A percentile compares a stretch with the other conserved stretches of the same genome.
Evolutionary conservation across 1,284 basidiomycete genomes (phyloP).

Genomic region (Cutaneotrichosporon dermatis): DNA sequence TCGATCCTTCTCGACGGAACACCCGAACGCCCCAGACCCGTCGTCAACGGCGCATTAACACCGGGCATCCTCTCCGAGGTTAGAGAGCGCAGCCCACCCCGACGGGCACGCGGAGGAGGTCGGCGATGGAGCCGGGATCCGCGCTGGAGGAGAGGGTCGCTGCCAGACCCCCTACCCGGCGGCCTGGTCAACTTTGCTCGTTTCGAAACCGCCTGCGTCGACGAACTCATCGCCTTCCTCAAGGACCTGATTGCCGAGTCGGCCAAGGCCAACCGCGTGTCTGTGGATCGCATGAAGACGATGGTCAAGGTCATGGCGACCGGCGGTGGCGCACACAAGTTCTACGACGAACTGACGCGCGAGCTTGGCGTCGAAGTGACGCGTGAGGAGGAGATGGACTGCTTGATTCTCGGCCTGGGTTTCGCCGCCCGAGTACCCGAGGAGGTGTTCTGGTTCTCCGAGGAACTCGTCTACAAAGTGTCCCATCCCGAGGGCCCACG

Average conservation of each 20-base stretch:
- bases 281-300: conserved; percentile 82
- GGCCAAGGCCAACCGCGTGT: conserved; percentile 81
- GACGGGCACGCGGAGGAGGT: neutral
- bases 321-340: conserved; percentile 93
- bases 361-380: conserved; percentile 79
- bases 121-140: conserved; percentile 50
- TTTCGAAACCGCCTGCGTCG: conserved; percentile 88
- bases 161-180: conserved; percentile 78
- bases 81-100: conserved; percentile 47
- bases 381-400: conserved; percentile 98
- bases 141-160: conserved; percentile 63
- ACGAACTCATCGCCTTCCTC: conserved; percentile 82
- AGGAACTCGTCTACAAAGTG: conserved; percentile 84
- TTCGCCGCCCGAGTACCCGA: conserved; percentile 94
- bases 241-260: conserved; percentile 80
- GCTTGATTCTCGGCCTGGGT: conserved; percentile 91
- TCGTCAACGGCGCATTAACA: conserved; percentile 69
- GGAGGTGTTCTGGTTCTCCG: conserved; percentile 98
- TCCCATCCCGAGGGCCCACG: conserved; percentile 56
- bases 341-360: conserved; percentile 74
- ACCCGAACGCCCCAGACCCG: conserved; percentile 47
- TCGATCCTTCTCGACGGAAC: conserved; percentile 24
- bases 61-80: conserved; percentile 54
- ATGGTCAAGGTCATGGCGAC: conserved; percentile 98
- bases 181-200: conserved; percentile 97